phyloP scores from a whole-genome alignment of 2,329 filamentous ascomycete species.

The Graphium sp. region DNA sequence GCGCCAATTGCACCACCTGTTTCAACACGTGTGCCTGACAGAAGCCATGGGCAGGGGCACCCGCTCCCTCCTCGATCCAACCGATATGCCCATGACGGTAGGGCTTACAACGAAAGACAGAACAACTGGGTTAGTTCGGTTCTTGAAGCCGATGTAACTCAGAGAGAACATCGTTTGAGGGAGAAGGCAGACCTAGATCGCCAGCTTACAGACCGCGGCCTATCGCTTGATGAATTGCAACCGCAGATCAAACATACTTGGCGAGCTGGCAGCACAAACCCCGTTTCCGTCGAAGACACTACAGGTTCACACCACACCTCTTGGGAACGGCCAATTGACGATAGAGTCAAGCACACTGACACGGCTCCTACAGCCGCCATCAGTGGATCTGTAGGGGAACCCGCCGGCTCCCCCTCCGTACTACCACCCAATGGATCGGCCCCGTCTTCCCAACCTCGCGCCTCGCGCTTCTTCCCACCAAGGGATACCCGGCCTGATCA shows the following conservation, averaged over 20 bases:
- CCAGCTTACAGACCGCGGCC: constrained; percentile 24
- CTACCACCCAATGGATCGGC: background rate
- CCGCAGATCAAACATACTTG: constrained; percentile 35
- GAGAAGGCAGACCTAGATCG: constrained; percentile 23
- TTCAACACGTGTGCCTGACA: constrained; percentile 6
- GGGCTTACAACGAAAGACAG: constrained; percentile 5
- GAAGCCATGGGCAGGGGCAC: background rate
- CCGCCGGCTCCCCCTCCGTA: constrained; percentile 9
- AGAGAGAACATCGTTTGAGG: constrained; percentile 19
- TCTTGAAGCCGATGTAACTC: constrained; percentile 26
- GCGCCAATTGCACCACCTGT: constrained; percentile 25
- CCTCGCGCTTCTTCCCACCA: constrained; percentile 46
- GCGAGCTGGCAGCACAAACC: no score
- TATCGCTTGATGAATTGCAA: constrained; percentile 25
- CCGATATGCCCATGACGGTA: constrained; percentile 1
- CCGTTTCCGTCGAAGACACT: no score
- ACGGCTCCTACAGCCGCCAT: background rate
- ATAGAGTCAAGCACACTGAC: background rate
- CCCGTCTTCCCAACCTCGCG: constrained; percentile 25
- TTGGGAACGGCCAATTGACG: constrained; percentile 1
- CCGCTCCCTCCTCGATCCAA: background rate
- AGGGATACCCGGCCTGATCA: constrained; percentile 29
- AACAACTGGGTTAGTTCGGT: constrained; percentile 25
- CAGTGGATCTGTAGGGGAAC: no score
- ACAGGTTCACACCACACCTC: no score